Base-by-base conservation (phyloP, 768 basidiomycete species). In the Lentinula sp. region DNA sequence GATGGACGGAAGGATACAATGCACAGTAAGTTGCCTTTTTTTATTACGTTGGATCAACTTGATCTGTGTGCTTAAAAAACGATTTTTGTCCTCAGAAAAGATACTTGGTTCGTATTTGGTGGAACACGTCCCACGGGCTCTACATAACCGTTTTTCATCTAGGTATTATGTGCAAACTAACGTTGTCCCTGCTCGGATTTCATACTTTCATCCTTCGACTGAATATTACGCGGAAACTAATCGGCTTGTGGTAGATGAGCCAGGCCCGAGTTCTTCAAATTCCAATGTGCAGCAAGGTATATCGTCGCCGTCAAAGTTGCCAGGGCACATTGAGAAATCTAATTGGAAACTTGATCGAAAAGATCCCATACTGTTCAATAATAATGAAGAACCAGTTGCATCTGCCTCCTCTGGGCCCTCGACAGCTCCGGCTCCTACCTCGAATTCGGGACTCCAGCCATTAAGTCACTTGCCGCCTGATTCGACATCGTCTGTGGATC, bases 151-250 rank as follows among this genome's bases (percentile, higher is more conserved):
- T 10, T 2, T 45, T 45, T 49, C 23, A 0, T 36, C 16, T 33
- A 73, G 72, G 72, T 77, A 71, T 64, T 77, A 77, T 61, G 68
- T 75, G 43, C 72, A 75, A 61, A 69, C 66, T 28, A 69, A 63
- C 45, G 65, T 63, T 9, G 59, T 61, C 13, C 76, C 75, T 4
- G 71, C 75, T 6, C 72, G 71, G 37, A 67, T 76, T 28, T 70
- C 74, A 12, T 74, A 73, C 51, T 65, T 67, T 13, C 74, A 77
- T 63, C 77, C 76, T 20, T 46, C 45, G 8, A 35, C 3, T 23
- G 57, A 58, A 18, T 35, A 18, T 23, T 36, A 58, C n/a, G 57
- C 18, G 16, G 37, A 37, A 37, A 42, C 1, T 10, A 39, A 55
- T 15, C 7, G n/a, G 18, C 1, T 23, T 1, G 23, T 3, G 3